Conservation (phyloP, 495 filamentous ascomycete genomes). For the Neurospora sp. region DNA sequence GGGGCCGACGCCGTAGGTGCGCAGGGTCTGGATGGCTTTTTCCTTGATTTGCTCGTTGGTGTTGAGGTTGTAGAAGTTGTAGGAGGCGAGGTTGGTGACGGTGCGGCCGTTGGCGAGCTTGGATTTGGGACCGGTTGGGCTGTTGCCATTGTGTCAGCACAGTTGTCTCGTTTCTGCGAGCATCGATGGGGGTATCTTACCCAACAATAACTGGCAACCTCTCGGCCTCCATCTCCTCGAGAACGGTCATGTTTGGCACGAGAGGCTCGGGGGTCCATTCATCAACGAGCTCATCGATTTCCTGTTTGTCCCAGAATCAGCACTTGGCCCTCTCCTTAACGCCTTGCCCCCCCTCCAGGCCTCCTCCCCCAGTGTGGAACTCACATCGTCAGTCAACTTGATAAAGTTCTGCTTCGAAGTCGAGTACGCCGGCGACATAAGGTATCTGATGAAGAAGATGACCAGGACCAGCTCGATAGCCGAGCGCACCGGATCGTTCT, state of each 20-base stretch:
- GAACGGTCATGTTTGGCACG: conserved; percentile 55
- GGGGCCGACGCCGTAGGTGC: conserved; percentile 90
- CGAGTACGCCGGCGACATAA: conserved; percentile 82
- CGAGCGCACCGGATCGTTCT: conserved; percentile 88
- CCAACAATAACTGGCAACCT: conserved; percentile 79
- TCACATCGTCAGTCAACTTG: conserved; percentile 71
- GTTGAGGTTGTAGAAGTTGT: conserved; percentile 96
- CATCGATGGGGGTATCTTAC: conserved; percentile 32
- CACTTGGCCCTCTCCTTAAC: neutral
- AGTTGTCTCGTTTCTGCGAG: neutral
- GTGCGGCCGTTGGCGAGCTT: conserved; percentile 85
- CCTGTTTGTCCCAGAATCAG: conserved; percentile 31
- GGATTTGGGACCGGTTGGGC: conserved; percentile 79
- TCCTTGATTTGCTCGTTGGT: conserved; percentile 86
- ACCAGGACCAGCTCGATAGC: conserved; percentile 92
- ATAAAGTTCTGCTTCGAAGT: conserved; percentile 81
- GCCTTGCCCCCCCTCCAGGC: neutral
- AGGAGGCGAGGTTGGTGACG: conserved; percentile 84
- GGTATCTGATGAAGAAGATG: conserved; percentile 88
- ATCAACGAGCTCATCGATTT: conserved; percentile 94
- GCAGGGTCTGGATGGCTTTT: conserved; percentile 84
- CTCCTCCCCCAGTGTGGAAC: neutral
- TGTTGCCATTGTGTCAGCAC: conserved; percentile 18
- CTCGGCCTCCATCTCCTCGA: conserved; percentile 76
- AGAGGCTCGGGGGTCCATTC: conserved; percentile 96